Evolutionary conservation across 257 asterid genomes (phyloP).

Genomic region (Verbena officinalis): DNA sequence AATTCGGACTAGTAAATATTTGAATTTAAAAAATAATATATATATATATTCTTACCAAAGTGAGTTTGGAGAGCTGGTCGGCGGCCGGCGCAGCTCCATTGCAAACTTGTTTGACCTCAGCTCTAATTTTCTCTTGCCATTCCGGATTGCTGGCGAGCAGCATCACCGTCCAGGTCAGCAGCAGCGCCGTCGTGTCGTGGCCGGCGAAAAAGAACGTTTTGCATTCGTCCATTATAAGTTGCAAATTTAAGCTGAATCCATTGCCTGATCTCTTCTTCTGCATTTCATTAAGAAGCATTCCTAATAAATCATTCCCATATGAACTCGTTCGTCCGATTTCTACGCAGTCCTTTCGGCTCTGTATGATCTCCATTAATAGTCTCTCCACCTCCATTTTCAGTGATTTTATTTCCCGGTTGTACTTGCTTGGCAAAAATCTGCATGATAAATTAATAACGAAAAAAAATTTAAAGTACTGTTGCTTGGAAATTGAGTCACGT

Average conservation of each 20-base stretch:
- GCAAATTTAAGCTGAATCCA: slow-evolving; percentile 64
- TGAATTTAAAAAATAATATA: too few relatives aligned
- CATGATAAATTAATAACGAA: background rate
- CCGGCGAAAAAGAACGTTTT: slow-evolving; percentile 97
- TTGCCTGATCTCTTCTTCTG: slow-evolving; percentile 53
- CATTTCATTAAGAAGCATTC: slow-evolving; percentile 76
- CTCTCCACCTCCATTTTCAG: slow-evolving; percentile 79
- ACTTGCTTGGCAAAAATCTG: slow-evolving; percentile 88
- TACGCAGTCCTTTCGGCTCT: slow-evolving; percentile 68
- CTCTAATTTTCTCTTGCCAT: slow-evolving; percentile 81
- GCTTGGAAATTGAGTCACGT: slow-evolving; percentile 28
- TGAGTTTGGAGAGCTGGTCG: slow-evolving; percentile 79
- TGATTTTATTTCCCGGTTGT: slow-evolving; percentile 82
- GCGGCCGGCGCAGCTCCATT: slow-evolving; percentile 47
- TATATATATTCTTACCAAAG: slow-evolving; percentile 68
- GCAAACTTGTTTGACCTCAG: slow-evolving; percentile 62
- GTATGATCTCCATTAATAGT: slow-evolving; percentile 84
- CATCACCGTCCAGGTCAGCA: slow-evolving; percentile 95
- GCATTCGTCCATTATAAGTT: slow-evolving; percentile 93
- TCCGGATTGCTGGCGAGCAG: slow-evolving; percentile 68
- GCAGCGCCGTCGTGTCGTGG: slow-evolving; percentile 86
- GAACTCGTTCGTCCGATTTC: slow-evolving; percentile 77
- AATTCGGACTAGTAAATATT: too few relatives aligned
- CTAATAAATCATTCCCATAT: slow-evolving; percentile 79
- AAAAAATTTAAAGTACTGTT: too few relatives aligned